These are phyloP conservation scores for Saccharomycopsis fodiens DNA, from an alignment of 805 yeast genomes.

Conservation along the genomic window DNA sequence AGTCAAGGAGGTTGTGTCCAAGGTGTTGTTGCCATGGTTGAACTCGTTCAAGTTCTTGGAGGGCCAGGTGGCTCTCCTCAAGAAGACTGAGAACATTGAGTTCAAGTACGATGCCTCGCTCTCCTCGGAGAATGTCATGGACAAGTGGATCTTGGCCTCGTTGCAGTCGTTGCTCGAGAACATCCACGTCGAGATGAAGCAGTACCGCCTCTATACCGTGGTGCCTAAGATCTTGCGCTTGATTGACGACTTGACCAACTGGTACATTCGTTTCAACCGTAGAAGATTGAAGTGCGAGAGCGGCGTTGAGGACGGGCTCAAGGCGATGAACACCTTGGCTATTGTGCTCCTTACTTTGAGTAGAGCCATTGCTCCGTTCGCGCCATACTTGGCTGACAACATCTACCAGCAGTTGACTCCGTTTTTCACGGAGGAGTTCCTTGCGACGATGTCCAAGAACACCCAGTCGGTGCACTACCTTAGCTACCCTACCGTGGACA, in stretches of 20 bases:
- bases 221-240: constrained; percentile 85
- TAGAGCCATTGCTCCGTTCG: constrained; percentile 98
- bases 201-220: constrained; percentile 88
- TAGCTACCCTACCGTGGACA: constrained; percentile 77
- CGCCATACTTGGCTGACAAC: constrained; percentile 90
- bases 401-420: constrained; percentile 71
- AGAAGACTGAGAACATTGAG: constrained; percentile 63
- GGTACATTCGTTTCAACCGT: constrained; percentile 98
- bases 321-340: constrained; percentile 84
- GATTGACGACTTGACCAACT: constrained; percentile 92
- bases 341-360: constrained; percentile 84
- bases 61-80: constrained; percentile 80
- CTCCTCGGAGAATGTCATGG: constrained; percentile 85
- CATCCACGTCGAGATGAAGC: constrained; percentile 84
- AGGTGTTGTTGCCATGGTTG: constrained; percentile 97
- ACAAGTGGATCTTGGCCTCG: constrained; percentile 95
- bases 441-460: constrained; percentile 46
- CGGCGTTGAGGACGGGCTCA: constrained; percentile 75
- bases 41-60: constrained; percentile 94
- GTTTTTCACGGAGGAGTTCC: constrained; percentile 51
- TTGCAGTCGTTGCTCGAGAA: constrained; percentile 81
- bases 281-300: constrained; percentile 94
- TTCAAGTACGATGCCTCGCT: constrained; percentile 64
- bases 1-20: constrained; percentile 94
- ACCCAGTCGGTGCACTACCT: constrained; percentile 88